Evolutionary conservation across 1,284 basidiomycete genomes (phyloP).

Genomic region (Sporisorium sorghi): DNA sequence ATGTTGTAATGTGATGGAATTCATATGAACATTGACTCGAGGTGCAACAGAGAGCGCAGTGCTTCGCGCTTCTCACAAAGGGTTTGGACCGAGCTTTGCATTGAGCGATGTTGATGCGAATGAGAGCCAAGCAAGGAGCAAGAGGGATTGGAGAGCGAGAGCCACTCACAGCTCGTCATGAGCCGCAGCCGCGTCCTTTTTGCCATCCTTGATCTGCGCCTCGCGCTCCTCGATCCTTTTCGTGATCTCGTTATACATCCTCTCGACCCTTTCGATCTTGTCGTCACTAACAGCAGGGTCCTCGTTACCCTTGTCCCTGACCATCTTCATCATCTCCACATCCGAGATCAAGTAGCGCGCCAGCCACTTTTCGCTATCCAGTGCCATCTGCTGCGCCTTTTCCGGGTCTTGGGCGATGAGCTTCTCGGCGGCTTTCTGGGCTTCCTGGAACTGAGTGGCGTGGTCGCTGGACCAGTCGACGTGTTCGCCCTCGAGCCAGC

Average conservation of each 20-base stretch:
- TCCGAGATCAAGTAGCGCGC: constrained; percentile 53
- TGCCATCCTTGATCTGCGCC: constrained; percentile 13
- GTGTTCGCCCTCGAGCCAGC: constrained; percentile 58
- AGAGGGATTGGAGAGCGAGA: neutral
- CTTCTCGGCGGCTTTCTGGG: constrained; percentile 51
- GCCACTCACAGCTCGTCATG: constrained; percentile 34
- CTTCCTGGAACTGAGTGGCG: constrained; percentile 43
- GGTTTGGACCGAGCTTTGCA: neutral
- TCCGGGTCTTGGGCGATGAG: constrained; percentile 46
- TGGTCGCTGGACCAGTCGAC: constrained; percentile 55
- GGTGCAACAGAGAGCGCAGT: too few species aligned
- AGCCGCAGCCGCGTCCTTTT: neutral
- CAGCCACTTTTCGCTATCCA: constrained; percentile 59
- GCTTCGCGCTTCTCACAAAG: too few species aligned
- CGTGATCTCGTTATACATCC: constrained; percentile 41
- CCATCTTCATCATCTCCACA: constrained; percentile 53
- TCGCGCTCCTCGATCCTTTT: constrained; percentile 38
- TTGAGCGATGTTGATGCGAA: neutral
- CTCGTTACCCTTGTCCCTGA: constrained; percentile 29
- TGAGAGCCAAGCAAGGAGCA: too few species aligned
- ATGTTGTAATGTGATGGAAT: neutral
- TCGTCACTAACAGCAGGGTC: constrained; percentile 35
- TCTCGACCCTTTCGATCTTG: constrained; percentile 42
- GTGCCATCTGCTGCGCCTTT: constrained; percentile 53
- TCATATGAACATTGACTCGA: neutral